Conservation (phyloP, 768 basidiomycete species). For the Amanita phalloides region DNA sequence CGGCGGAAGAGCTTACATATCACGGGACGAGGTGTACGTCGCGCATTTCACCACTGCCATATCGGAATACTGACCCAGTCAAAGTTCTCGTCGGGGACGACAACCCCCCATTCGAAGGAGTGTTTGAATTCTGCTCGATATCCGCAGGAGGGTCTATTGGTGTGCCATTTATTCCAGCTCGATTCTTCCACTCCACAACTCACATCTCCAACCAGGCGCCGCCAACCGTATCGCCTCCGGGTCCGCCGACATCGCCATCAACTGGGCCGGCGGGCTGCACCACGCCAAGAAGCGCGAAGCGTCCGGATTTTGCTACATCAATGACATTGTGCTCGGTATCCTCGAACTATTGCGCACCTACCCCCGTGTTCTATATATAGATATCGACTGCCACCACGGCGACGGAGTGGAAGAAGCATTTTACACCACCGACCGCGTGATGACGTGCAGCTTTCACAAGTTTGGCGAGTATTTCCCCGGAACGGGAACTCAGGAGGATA, state of each 20-base stretch:
- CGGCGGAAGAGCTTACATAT: conserved; percentile 74
- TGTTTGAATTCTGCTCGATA: conserved; percentile 96
- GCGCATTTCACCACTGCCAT: neutral
- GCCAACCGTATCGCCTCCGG: conserved; percentile 75
- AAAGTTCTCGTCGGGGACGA: conserved; percentile 74
- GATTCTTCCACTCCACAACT: neutral
- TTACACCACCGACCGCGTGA: conserved; percentile 93
- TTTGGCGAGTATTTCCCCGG: conserved; percentile 94
- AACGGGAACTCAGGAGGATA: conserved; percentile 76
- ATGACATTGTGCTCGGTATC: conserved; percentile 92
- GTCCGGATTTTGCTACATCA: conserved; percentile 98
- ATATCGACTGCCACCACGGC: conserved; percentile 97
- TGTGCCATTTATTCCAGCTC: conserved; percentile 22
- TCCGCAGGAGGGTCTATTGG: conserved; percentile 93
- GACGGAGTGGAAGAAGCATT: conserved; percentile 99
- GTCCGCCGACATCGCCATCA: conserved; percentile 85
- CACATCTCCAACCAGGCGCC: conserved; percentile 41
- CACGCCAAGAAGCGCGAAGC: conserved; percentile 99
- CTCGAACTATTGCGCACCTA: conserved; percentile 83
- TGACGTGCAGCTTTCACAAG: conserved; percentile 97
- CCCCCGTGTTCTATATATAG: conserved; percentile 89
- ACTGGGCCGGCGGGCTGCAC: conserved; percentile 98
- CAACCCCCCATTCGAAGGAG: conserved; percentile 92
- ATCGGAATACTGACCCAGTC: neutral
- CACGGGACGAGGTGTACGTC: conserved; percentile 76